Evolutionary conservation across 148 eudicot species (phyloP).

Genomic region (Rhododendron mucronatum): DNA sequence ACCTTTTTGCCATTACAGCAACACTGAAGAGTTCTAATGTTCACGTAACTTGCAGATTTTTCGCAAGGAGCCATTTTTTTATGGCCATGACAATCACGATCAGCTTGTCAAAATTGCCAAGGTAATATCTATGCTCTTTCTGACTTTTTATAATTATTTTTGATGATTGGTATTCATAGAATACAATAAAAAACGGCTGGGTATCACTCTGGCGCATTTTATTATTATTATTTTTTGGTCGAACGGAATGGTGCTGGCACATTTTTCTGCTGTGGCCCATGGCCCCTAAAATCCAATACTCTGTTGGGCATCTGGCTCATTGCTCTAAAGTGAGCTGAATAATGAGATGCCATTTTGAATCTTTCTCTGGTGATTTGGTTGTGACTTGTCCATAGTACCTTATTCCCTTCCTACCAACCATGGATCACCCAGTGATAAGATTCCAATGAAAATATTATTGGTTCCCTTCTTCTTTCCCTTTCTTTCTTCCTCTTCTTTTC

Average conservation of each 20-base stretch:
- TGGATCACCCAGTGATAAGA: neutral
- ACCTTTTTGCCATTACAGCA: neutral
- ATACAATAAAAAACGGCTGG: neutral
- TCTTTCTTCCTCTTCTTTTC: neutral
- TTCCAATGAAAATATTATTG: neutral
- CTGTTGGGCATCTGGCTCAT: neutral
- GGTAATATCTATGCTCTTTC: constrained; percentile 14
- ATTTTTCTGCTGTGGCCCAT: neutral
- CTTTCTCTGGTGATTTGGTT: neutral
- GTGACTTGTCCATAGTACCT: neutral
- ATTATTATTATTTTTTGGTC: too few species aligned
- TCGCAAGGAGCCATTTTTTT: constrained; percentile 39
- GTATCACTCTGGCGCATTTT: neutral
- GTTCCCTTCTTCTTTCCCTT: neutral
- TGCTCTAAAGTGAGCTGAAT: neutral
- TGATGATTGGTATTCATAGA: neutral
- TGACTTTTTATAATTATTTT: neutral
- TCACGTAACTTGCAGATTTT: constrained; percentile 27
- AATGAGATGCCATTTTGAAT: neutral
- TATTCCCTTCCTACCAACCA: neutral
- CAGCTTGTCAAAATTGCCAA: constrained; percentile 44
- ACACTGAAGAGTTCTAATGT: neutral
- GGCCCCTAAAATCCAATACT: neutral
- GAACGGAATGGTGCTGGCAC: too few species aligned
- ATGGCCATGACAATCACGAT: constrained; percentile 40